A percentile compares a stretch with the other conserved stretches of the same genome.
These are phyloP conservation scores for Chaetomium globosum DNA, from an alignment of 2,329 filamentous ascomycete genomes.

Conservation along the genomic window DNA sequence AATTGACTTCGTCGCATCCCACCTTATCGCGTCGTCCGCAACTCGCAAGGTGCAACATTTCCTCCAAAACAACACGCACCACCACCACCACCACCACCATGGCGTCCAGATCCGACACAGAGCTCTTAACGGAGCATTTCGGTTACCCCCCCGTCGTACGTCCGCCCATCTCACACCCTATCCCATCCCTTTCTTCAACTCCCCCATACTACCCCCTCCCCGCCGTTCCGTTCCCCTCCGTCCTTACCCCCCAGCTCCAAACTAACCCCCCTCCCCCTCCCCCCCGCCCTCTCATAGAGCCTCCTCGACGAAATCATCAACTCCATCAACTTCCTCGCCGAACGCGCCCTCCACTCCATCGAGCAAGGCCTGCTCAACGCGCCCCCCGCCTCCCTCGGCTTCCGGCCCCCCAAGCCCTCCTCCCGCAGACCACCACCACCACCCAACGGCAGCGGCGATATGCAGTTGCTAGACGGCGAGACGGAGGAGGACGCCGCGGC, in stretches of 20 bases:
- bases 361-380: conserved; percentile 78
- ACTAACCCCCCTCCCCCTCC: not conserved
- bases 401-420: conserved; percentile 56
- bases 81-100: conserved; percentile 10
- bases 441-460: not conserved
- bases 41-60: not conserved
- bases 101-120: conserved; percentile 52
- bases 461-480: not conserved
- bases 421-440: conserved; percentile 25
- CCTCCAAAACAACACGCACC: not conserved
- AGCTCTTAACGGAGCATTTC: conserved; percentile 91
- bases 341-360: conserved; percentile 83
- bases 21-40: conserved; percentile 14
- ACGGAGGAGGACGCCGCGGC: conserved; percentile 43
- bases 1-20: not conserved
- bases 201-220: not conserved
- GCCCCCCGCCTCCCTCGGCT: conserved; percentile 78
- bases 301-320: conserved; percentile 98
- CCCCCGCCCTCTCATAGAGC: conserved; percentile 57
- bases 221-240: conserved; percentile 11
- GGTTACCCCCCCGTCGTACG: conserved; percentile 88
- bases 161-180: conserved; percentile 33
- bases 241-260: conserved; percentile 22
- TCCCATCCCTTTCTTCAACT: conserved; percentile 20
- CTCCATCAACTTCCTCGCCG: conserved; percentile 89